Conservation (phyloP, 2,329 filamentous ascomycete genomes). For the Fusarium duplospermum region DNA sequence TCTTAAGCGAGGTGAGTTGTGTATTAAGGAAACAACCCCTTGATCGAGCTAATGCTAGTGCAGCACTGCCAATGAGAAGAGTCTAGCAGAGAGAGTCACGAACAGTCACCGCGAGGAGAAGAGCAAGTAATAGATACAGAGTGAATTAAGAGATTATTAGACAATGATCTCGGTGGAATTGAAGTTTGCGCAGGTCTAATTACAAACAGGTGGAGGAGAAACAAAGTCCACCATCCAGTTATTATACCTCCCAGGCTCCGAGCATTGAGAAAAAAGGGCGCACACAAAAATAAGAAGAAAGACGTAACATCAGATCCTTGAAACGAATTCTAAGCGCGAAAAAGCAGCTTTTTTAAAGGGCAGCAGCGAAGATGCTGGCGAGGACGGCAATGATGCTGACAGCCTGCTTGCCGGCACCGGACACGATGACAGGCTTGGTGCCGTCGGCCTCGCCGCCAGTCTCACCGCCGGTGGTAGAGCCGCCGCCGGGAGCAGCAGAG, state of each 20-base stretch:
- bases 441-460: background rate
- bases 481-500: background rate
- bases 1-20: background rate
- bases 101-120: background rate
- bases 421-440: slow-evolving; percentile 28
- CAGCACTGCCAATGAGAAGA: background rate
- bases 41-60: too few species aligned
- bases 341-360: slow-evolving; percentile 19
- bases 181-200: slow-evolving; percentile 20
- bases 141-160: slow-evolving; percentile 15
- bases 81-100: background rate
- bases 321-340: background rate
- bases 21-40: background rate
- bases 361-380: slow-evolving; percentile 31
- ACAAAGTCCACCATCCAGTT: slow-evolving; percentile 8
- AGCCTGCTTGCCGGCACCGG: slow-evolving; percentile 35
- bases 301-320: background rate
- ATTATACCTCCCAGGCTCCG: slow-evolving; percentile 1
- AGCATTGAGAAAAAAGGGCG: background rate
- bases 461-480: background rate
- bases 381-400: slow-evolving; percentile 33
- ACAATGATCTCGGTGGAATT: slow-evolving; percentile 20
- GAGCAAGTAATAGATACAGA: slow-evolving; percentile 10
- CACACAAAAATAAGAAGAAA: slow-evolving; percentile 17
- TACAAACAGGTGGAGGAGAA: slow-evolving; percentile 26